phyloP scores from a whole-genome alignment of 2,329 filamentous ascomycete species.

The Lasiodiplodia citricola region DNA sequence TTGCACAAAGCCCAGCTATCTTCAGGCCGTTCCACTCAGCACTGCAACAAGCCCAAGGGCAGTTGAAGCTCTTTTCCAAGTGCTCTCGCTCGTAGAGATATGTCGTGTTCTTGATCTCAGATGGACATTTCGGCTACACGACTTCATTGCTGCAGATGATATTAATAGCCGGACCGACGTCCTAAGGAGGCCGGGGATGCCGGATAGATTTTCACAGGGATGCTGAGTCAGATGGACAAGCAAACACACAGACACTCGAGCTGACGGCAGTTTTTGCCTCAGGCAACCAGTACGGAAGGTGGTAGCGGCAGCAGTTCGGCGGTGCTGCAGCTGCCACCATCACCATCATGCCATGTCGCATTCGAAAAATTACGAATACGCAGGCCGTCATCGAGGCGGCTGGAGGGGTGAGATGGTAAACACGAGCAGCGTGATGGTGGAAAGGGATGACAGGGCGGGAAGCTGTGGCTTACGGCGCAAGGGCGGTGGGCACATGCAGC shows the following conservation, averaged over 20 bases:
- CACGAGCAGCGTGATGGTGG: not conserved
- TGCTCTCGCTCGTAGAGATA: no score
- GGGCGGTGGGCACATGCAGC: not conserved
- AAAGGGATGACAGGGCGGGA: not conserved
- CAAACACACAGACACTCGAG: not conserved
- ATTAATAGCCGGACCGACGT: no score
- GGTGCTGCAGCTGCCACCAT: not conserved
- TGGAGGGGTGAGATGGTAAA: not conserved
- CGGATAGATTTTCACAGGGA: slow-evolving; percentile 12
- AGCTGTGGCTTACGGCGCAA: slow-evolving; percentile 11
- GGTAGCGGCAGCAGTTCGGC: not conserved
- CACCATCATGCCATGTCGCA: not conserved
- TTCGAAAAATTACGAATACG: not conserved
- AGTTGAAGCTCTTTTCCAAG: no score
- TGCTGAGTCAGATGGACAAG: not conserved
- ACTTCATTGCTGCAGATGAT: no score
- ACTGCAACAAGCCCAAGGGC: no score
- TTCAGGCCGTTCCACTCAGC: no score
- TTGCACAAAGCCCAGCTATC: not conserved
- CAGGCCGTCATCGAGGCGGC: not conserved
- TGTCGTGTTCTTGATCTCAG: no score
- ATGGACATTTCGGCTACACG: no score
- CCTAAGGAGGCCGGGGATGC: not conserved
- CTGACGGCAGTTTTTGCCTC: slow-evolving; percentile 13
- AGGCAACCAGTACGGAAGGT: not conserved